These are phyloP conservation scores for Tylopilus microsporus DNA, from an alignment of 1,284 basidiomycete genomes.

Conservation along the genomic window DNA sequence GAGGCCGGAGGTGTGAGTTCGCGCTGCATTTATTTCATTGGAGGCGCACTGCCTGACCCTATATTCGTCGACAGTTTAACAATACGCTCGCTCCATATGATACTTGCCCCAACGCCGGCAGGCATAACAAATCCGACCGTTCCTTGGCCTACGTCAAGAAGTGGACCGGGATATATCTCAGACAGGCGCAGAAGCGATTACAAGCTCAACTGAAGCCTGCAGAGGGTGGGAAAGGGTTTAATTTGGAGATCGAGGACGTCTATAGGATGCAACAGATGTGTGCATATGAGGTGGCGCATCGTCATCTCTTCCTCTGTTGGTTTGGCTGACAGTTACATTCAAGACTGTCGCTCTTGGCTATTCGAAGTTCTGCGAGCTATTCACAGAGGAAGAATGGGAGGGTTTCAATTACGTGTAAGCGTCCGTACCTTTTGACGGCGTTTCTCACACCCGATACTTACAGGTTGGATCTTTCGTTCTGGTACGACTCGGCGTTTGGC, in stretches of 20 bases:
- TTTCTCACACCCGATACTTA: background rate
- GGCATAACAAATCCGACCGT: constrained; percentile 48
- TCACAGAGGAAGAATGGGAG: constrained; percentile 86
- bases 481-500: constrained; percentile 77
- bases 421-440: background rate
- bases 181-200: constrained; percentile 61
- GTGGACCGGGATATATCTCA: constrained; percentile 73
- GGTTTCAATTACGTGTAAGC: constrained; percentile 80
- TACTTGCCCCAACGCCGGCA: constrained; percentile 52
- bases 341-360: constrained; percentile 88
- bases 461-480: constrained; percentile 30
- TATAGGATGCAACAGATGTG: constrained; percentile 75
- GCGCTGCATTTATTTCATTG: background rate
- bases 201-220: constrained; percentile 36
- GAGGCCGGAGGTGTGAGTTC: constrained; percentile 56
- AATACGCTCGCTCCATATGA: constrained; percentile 28
- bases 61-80: constrained; percentile 23
- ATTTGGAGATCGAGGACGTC: constrained; percentile 67
- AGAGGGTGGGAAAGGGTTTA: constrained; percentile 57
- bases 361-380: constrained; percentile 84
- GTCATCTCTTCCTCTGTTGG: background rate
- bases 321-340: background rate
- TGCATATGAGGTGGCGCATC: constrained; percentile 68
- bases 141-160: constrained; percentile 51
- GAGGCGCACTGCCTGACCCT: background rate